These are phyloP conservation scores for Tolypocladium tundrense DNA, from an alignment of 2,329 filamentous ascomycete genomes.

Conservation along the genomic window DNA sequence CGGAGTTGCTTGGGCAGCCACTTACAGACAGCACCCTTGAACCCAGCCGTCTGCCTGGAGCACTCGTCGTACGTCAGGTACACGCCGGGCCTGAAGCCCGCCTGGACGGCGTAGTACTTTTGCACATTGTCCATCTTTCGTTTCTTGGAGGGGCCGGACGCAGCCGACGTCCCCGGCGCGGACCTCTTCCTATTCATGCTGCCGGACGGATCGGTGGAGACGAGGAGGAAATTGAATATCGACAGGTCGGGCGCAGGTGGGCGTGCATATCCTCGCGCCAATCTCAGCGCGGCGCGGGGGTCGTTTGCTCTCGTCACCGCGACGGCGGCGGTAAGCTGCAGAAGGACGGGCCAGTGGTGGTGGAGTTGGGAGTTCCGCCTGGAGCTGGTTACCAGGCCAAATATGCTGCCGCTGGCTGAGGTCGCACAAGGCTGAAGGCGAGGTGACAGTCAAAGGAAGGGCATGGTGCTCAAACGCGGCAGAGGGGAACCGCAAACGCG, in stretches of 20 bases:
- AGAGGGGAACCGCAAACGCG: background rate
- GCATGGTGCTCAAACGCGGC: background rate
- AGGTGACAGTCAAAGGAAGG: background rate
- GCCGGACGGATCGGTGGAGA: background rate
- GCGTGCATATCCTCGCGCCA: conserved; percentile 11
- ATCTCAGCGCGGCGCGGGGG: conserved; percentile 6
- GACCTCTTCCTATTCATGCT: conserved; percentile 21
- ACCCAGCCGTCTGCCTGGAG: conserved; percentile 48
- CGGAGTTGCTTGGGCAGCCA: conserved; percentile 11
- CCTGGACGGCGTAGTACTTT: conserved; percentile 55
- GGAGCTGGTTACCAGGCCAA: background rate
- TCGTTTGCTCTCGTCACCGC: background rate
- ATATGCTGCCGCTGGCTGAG: background rate
- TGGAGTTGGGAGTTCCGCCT: background rate
- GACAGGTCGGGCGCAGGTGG: conserved; percentile 8
- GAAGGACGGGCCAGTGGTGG: background rate
- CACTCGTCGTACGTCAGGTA: conserved; percentile 53
- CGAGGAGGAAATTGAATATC: conserved; percentile 13
- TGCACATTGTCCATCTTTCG: conserved; percentile 35
- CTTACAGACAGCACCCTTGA: conserved; percentile 58
- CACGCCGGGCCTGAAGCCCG: conserved; percentile 48
- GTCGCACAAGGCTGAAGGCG: background rate
- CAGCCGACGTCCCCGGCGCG: conserved; percentile 9
- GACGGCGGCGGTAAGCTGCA: background rate
- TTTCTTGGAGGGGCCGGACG: conserved; percentile 27